Conservation (phyloP, 768 basidiomycete species). For the Ramaria sp. region DNA sequence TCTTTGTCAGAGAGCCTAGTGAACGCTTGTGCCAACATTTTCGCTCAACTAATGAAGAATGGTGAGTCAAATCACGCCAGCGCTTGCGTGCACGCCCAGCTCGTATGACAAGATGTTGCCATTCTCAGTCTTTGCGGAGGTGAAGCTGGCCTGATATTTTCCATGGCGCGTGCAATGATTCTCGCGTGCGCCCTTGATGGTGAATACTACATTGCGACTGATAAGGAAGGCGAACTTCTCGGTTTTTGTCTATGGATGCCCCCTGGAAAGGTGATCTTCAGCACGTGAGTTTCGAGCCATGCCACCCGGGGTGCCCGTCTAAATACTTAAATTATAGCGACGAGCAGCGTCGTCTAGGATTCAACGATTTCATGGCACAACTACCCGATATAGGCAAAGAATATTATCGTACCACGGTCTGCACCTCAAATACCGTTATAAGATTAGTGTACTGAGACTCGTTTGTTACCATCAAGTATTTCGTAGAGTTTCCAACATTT, state of each 20-base stretch:
- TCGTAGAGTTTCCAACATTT: neutral
- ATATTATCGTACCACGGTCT: slow-evolving; percentile 12
- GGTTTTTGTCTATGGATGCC: slow-evolving; percentile 13
- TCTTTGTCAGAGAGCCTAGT: neutral
- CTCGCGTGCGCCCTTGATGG: slow-evolving; percentile 13
- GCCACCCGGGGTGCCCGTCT: neutral
- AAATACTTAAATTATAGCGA: neutral
- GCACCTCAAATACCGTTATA: neutral
- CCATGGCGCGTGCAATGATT: slow-evolving; percentile 13
- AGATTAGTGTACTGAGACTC: neutral
- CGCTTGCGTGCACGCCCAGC: neutral
- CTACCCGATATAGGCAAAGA: slow-evolving; percentile 11
- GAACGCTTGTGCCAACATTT: neutral
- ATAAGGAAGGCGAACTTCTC: slow-evolving; percentile 8
- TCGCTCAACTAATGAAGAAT: slow-evolving; percentile 16
- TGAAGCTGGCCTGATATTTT: slow-evolving; percentile 7
- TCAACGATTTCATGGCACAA: slow-evolving; percentile 11
- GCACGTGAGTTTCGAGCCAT: slow-evolving; percentile 10
- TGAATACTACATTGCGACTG: slow-evolving; percentile 12
- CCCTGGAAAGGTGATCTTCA: slow-evolving; percentile 13
- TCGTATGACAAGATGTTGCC: slow-evolving; percentile 3
- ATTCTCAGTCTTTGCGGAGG: slow-evolving; percentile 13
- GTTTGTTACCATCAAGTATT: neutral
- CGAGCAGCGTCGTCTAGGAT: slow-evolving; percentile 11
- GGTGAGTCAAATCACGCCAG: slow-evolving; percentile 5